Percentiles rank a stretch among this genome's conserved stretches.
phyloP scores from a whole-genome alignment of 2,329 filamentous ascomycete genomes.

The Aureobasidium sp. region DNA sequence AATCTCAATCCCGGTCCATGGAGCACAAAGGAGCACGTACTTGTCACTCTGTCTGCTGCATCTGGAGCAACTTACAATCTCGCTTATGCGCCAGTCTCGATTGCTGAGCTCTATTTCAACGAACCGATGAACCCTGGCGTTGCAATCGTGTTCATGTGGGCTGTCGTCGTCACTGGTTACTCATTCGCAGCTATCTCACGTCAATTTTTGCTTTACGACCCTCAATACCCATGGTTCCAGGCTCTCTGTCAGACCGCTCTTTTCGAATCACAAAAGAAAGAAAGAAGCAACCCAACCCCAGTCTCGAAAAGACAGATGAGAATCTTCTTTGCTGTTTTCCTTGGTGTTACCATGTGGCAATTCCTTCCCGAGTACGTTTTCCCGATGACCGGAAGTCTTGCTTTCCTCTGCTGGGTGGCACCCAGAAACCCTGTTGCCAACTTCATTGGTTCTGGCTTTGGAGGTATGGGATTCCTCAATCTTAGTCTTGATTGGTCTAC shows the following conservation, averaged over 20 bases:
- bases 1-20: constrained; percentile 50
- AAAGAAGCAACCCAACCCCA: constrained; percentile 40
- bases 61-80: constrained; percentile 17
- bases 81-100: constrained; percentile 42
- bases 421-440: constrained; percentile 50
- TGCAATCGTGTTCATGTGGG: constrained; percentile 52
- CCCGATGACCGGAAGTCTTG: constrained; percentile 50
- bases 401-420: constrained; percentile 57
- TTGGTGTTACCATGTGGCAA: constrained; percentile 51
- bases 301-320: constrained; percentile 46
- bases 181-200: constrained; percentile 50
- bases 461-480: constrained; percentile 55
- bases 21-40: constrained; percentile 50
- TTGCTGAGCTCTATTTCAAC: constrained; percentile 51
- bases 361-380: constrained; percentile 55
- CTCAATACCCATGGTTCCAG: constrained; percentile 47
- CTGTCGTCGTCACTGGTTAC: constrained; percentile 51
- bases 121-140: constrained; percentile 44
- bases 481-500: constrained; percentile 54
- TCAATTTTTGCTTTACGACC: constrained; percentile 51
- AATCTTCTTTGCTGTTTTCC: constrained; percentile 47
- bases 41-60: constrained; percentile 39
- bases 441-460: constrained; percentile 53
- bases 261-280: constrained; percentile 49
- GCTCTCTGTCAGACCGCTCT: constrained; percentile 42